phyloP scores from a whole-genome alignment of 495 filamentous ascomycete genomes.

The Aspergillus taichungensis region DNA sequence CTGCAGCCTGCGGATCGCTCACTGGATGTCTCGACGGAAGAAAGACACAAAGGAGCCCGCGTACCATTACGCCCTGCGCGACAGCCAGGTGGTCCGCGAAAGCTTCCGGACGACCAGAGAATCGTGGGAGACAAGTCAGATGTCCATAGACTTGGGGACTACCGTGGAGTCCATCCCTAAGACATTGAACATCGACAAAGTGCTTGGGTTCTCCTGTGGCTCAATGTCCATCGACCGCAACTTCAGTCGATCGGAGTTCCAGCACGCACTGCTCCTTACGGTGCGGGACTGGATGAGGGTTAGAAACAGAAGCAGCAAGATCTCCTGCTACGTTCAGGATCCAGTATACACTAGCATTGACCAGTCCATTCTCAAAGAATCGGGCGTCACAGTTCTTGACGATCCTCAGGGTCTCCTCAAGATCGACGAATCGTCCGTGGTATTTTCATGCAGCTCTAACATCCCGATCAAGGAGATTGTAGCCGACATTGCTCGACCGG shows the following conservation, averaged over 20 bases:
- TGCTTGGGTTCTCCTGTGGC: slow-evolving; percentile 15
- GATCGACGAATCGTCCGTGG: slow-evolving; percentile 14
- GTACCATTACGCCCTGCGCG: too few relatives aligned
- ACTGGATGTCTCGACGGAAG: too few relatives aligned
- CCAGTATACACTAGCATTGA: slow-evolving; percentile 14
- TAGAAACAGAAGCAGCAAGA: background rate
- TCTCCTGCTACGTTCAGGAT: slow-evolving; percentile 16
- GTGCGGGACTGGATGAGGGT: background rate
- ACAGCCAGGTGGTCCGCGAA: too few relatives aligned
- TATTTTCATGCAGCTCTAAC: slow-evolving; percentile 17
- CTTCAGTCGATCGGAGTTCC: background rate
- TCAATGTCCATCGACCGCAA: background rate
- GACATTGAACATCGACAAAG: slow-evolving; percentile 5
- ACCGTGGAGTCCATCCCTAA: background rate
- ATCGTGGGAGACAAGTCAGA: too few relatives aligned
- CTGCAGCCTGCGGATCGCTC: too few relatives aligned
- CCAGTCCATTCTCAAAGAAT: slow-evolving; percentile 5
- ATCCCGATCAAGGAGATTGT: slow-evolving; percentile 22
- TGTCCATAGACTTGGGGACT: too few relatives aligned
- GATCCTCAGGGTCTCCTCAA: slow-evolving; percentile 22
- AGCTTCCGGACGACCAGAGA: too few relatives aligned
- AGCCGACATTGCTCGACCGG: slow-evolving; percentile 20
- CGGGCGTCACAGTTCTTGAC: slow-evolving; percentile 7
- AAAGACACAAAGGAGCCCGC: too few relatives aligned
- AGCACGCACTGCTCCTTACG: background rate